Conservation (phyloP, 2,329 filamentous ascomycete species). For the Arachnomyces sp. region DNA sequence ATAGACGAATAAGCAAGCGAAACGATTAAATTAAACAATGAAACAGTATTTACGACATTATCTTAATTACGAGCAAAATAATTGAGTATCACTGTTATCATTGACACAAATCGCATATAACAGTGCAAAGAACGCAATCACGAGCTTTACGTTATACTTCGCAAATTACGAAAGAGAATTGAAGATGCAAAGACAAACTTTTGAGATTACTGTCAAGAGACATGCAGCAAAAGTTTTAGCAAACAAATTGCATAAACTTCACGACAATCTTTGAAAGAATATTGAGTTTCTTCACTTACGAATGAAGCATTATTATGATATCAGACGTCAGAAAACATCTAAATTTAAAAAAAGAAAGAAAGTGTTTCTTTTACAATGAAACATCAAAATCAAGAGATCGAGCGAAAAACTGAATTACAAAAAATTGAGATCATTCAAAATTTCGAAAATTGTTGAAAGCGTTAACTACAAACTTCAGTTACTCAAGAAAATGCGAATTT, state of each 20-base stretch:
- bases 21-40: constrained; percentile 4
- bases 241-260: too few species aligned
- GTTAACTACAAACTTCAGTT: constrained; percentile 5
- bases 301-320: too few species aligned
- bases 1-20: constrained; percentile 1
- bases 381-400: constrained; percentile 1
- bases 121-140: background rate
- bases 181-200: background rate
- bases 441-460: background rate
- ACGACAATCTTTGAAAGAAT: too few species aligned
- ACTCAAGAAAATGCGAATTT: constrained; percentile 4
- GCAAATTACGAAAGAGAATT: constrained; percentile 1
- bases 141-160: constrained; percentile 4
- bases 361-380: constrained; percentile 2
- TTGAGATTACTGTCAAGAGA: constrained; percentile 1
- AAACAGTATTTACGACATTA: constrained; percentile 6
- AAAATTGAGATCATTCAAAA: constrained; percentile 6
- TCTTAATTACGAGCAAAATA: constrained; percentile 7
- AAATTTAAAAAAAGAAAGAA: constrained; percentile 1
- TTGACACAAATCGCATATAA: constrained; percentile 2
- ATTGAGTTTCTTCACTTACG: too few species aligned
- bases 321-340: background rate
- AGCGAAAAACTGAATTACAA: constrained; percentile 1
- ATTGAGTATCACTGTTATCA: constrained; percentile 2
- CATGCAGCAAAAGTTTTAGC: background rate